Conservation (phyloP, 2,329 filamentous ascomycete species). For the Nigrospora sphaerica region DNA sequence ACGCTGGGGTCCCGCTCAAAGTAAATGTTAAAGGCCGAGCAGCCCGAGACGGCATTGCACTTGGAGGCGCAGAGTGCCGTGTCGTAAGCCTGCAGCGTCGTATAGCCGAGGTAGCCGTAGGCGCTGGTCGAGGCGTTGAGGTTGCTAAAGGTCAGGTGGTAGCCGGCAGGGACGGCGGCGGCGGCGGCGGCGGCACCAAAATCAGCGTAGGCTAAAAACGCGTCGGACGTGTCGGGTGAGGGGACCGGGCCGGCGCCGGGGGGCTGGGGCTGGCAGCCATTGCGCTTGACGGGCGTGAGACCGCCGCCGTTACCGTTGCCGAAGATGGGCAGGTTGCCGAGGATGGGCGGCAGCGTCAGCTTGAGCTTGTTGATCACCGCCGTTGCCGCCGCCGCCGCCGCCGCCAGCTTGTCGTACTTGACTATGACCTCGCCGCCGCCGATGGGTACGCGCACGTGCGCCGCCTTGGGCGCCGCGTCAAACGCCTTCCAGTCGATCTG, state of each 20-base stretch:
- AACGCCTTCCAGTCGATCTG: no score
- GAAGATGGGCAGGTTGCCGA: no score
- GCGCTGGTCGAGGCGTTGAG: conserved; percentile 18
- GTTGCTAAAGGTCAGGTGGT: conserved; percentile 21
- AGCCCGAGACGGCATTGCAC: conserved; percentile 14
- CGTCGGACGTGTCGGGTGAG: conserved; percentile 21
- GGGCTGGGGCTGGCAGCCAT: conserved; percentile 11
- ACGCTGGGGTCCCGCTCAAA: conserved; percentile 20
- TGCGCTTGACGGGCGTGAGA: no score
- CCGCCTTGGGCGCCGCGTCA: no score
- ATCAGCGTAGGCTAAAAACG: conserved; percentile 16
- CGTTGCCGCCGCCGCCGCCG: no score
- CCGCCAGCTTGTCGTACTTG: no score
- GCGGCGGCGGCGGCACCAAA: conserved; percentile 12
- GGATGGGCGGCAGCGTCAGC: no score
- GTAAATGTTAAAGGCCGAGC: conserved; percentile 19
- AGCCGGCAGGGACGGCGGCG: conserved; percentile 22
- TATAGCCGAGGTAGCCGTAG: conserved; percentile 23
- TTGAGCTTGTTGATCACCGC: no score
- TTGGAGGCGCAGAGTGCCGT: conserved; percentile 12
- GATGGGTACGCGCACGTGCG: no score
- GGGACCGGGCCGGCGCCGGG: conserved; percentile 20
- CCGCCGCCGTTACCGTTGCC: no score
- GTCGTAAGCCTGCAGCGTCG: conserved; percentile 14
- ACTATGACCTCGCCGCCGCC: no score